These are phyloP conservation scores for Cercospora canescens DNA, from an alignment of 2,329 filamentous ascomycete genomes.

Conservation along the genomic window DNA sequence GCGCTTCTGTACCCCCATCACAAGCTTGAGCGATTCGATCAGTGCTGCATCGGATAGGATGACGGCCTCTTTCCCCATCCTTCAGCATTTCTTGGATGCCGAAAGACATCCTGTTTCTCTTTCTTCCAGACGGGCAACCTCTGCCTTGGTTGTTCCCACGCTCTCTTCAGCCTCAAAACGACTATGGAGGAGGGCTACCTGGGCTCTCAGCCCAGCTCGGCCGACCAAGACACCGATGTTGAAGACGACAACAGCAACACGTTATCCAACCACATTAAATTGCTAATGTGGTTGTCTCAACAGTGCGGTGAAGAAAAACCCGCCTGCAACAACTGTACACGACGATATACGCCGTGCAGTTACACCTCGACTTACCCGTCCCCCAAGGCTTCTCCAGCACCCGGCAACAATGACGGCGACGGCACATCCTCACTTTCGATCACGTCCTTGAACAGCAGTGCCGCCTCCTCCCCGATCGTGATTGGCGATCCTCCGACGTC, in stretches of 20 bases:
- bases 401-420: not conserved
- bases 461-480: not conserved
- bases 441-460: not conserved
- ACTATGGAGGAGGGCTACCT: not conserved
- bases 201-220: not conserved
- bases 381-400: not conserved
- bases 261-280: not conserved
- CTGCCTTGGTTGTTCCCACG: not conserved
- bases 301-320: conserved; percentile 28
- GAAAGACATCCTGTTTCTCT: not conserved
- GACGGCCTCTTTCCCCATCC: not conserved
- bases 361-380: not conserved
- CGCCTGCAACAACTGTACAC: conserved; percentile 21
- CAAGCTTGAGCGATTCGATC: not conserved
- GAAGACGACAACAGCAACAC: not conserved
- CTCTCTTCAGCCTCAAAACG: not conserved
- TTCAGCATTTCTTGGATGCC: not conserved
- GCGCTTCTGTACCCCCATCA: not conserved
- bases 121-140: not conserved
- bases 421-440: not conserved
- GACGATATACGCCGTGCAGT: conserved; percentile 19
- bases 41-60: not conserved
- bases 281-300: conserved; percentile 10
- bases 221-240: not conserved
- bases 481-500: not conserved